Conservation (phyloP, 2,329 filamentous ascomycete species). For the Epichloe gansuensis region DNA sequence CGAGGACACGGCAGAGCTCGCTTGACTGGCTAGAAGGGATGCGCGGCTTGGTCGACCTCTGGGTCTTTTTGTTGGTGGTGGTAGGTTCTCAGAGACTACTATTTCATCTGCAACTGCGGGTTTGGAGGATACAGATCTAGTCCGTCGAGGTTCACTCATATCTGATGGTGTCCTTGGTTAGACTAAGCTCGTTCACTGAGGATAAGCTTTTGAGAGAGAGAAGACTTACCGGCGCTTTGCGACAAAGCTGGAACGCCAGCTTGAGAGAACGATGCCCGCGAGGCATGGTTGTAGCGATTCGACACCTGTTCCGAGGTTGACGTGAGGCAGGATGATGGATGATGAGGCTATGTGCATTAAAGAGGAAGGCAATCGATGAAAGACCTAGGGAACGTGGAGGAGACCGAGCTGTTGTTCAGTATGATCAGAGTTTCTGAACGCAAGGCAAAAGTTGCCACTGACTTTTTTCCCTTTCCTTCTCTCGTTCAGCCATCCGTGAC, state of each 20-base stretch:
- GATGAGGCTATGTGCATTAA: not conserved
- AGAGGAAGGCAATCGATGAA: not conserved
- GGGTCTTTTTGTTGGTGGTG: slow-evolving; percentile 6
- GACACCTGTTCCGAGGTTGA: not conserved
- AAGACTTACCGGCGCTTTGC: not conserved
- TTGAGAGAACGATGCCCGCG: slow-evolving; percentile 17
- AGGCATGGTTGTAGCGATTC: slow-evolving; percentile 14
- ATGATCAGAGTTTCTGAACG: not conserved
- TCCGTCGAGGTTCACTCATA: not conserved
- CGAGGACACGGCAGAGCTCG: slow-evolving; percentile 4
- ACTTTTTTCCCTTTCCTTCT: not conserved
- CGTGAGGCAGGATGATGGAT: not conserved
- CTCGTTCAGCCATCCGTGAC: slow-evolving; percentile 5
- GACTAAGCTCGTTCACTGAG: not conserved
- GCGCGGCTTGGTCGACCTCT: slow-evolving; percentile 15
- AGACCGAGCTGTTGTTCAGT: too few relatives aligned
- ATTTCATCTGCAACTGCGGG: not conserved
- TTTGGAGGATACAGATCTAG: slow-evolving; percentile 1
- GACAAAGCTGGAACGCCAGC: not conserved
- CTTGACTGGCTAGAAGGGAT: slow-evolving; percentile 9
- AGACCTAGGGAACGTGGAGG: too few relatives aligned
- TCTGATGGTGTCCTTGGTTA: not conserved
- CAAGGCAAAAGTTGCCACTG: slow-evolving; percentile 15
- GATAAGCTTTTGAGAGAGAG: not conserved
- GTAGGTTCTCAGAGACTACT: slow-evolving; percentile 1